phyloP scores from a whole-genome alignment of 257 asterid genomes.

The Eucommia ulmoides region DNA sequence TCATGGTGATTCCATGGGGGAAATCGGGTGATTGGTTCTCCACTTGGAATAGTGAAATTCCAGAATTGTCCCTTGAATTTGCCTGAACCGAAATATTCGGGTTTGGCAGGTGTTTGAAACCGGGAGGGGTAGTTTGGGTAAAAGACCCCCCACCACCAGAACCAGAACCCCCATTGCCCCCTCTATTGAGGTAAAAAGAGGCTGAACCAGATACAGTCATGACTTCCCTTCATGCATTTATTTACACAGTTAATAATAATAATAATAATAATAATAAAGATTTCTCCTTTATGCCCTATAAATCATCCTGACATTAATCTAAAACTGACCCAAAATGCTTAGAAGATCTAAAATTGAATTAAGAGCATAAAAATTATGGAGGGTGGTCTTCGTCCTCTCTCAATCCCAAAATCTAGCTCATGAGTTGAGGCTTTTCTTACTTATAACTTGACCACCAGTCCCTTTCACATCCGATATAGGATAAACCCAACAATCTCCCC shows the following conservation, averaged over 20 bases:
- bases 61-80: conserved; percentile 35
- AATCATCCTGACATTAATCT: conserved; percentile 10
- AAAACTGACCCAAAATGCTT: conserved; percentile 14
- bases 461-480: too few relatives aligned
- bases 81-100: conserved; percentile 42
- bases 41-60: conserved; percentile 39
- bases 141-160: conserved; percentile 20
- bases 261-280: background rate
- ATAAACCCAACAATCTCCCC: too few relatives aligned
- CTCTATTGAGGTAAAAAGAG: conserved; percentile 57
- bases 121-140: conserved; percentile 32
- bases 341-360: conserved; percentile 9
- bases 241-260: conserved; percentile 20
- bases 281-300: background rate
- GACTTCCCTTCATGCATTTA: conserved; percentile 71
- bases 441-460: too few relatives aligned
- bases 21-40: conserved; percentile 53
- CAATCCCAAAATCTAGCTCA: too few relatives aligned
- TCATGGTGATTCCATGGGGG: conserved; percentile 30
- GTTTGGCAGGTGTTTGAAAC: conserved; percentile 35
- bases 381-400: too few relatives aligned
- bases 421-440: too few relatives aligned
- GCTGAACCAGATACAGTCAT: conserved; percentile 53
- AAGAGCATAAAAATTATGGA: too few relatives aligned
- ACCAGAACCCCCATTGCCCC: conserved; percentile 30